Evolutionary conservation across 2,329 filamentous ascomycete species (phyloP).

Genomic region (Apiospora hydei): DNA sequence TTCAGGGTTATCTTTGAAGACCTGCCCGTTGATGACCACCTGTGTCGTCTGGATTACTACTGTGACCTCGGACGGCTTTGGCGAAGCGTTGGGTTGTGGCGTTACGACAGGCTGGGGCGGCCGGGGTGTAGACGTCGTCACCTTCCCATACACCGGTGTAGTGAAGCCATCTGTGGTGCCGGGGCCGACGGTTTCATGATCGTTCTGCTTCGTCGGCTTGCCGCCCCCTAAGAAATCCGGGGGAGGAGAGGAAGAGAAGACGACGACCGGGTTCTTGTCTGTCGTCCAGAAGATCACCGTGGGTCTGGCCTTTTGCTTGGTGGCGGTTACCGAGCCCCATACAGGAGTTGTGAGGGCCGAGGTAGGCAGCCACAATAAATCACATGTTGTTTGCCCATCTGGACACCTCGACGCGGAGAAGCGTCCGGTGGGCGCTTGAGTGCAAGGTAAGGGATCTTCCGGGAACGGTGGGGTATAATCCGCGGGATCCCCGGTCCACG

Average conservation of each 20-base stretch:
- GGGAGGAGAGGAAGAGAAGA: slow-evolving; percentile 48
- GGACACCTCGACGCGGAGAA: slow-evolving; percentile 2
- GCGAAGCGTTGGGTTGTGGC: slow-evolving; percentile 11
- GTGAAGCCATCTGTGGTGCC: slow-evolving; percentile 5
- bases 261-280: slow-evolving; percentile 62
- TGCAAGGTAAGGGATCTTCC: slow-evolving; percentile 9
- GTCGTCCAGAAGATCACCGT: slow-evolving; percentile 58
- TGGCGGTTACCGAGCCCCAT: slow-evolving; percentile 19
- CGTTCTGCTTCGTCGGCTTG: slow-evolving; percentile 29
- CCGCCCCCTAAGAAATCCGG: slow-evolving; percentile 48
- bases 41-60: slow-evolving; percentile 53
- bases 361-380: not conserved
- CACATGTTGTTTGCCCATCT: not conserved
- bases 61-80: slow-evolving; percentile 39
- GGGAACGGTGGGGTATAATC: slow-evolving; percentile 56
- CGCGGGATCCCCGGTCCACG: slow-evolving; percentile 52
- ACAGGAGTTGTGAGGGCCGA: slow-evolving; percentile 28
- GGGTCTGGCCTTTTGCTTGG: slow-evolving; percentile 19
- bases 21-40: slow-evolving; percentile 57
- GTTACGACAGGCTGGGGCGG: slow-evolving; percentile 11
- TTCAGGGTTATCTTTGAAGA: slow-evolving; percentile 48
- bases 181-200: slow-evolving; percentile 30
- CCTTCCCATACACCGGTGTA: slow-evolving; percentile 36
- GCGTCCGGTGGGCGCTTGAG: not conserved
- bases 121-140: slow-evolving; percentile 28